Percentiles rank a stretch among this genome's conserved stretches.
phyloP scores from a whole-genome alignment of 257 asterid species.

The Primulina huaijiensis region DNA sequence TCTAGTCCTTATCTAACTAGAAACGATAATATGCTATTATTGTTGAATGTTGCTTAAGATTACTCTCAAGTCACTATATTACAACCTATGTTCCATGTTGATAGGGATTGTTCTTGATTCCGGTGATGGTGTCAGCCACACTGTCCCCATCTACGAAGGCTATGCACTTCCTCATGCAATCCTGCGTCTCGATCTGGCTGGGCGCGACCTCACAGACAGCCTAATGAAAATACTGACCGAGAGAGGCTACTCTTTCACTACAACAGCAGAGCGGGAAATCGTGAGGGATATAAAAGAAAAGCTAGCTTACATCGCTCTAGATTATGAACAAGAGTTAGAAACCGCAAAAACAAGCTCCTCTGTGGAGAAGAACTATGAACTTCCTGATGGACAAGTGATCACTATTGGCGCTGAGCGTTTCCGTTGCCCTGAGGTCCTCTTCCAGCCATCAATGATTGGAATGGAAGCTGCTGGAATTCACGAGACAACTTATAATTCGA shows the following conservation, averaged over 20 bases:
- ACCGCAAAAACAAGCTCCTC: conserved; percentile 70
- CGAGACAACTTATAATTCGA: conserved; percentile 71
- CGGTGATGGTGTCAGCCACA: conserved; percentile 86
- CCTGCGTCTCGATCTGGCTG: conserved; percentile 78
- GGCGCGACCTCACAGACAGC: conserved; percentile 72
- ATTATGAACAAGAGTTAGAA: conserved; percentile 70
- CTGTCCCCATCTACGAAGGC: conserved; percentile 80
- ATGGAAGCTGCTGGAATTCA: conserved; percentile 86
- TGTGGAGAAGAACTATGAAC: conserved; percentile 71
- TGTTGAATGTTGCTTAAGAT: background rate
- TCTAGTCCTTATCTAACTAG: background rate
- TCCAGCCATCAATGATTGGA: conserved; percentile 82
- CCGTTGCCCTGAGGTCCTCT: conserved; percentile 84
- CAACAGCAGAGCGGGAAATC: conserved; percentile 79
- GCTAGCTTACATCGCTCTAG: conserved; percentile 77
- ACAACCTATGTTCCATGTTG: background rate
- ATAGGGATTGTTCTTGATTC: conserved; percentile 78
- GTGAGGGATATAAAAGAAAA: conserved; percentile 79
- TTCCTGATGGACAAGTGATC: conserved; percentile 81
- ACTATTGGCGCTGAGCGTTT: conserved; percentile 74
- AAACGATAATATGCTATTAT: background rate
- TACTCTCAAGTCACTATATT: no score
- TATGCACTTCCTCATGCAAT: conserved; percentile 79
- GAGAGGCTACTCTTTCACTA: conserved; percentile 70
- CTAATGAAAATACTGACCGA: conserved; percentile 73